phyloP scores from a whole-genome alignment of 2,329 filamentous ascomycete genomes.

The Ceratocystiopsis minuta region DNA sequence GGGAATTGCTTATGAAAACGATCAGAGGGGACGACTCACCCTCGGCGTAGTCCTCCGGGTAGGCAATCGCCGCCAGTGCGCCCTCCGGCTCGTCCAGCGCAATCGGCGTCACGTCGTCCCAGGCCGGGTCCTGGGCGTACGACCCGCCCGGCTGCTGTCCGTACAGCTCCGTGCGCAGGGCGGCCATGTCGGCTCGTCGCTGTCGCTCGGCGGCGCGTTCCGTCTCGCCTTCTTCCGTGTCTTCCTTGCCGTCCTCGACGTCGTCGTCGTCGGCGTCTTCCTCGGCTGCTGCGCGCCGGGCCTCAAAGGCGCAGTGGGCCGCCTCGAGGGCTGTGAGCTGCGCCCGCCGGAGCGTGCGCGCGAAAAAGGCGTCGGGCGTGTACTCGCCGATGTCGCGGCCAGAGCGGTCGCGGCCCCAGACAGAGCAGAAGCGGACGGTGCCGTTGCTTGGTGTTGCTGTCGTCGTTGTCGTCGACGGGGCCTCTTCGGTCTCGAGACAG shows the following conservation, averaged over 20 bases:
- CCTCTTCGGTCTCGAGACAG: neutral
- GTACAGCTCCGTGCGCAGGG: slow-evolving; percentile 32
- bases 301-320: slow-evolving; percentile 26
- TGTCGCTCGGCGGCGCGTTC: slow-evolving; percentile 23
- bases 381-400: slow-evolving; percentile 33
- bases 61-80: slow-evolving; percentile 83
- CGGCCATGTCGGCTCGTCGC: slow-evolving; percentile 32
- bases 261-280: slow-evolving; percentile 6
- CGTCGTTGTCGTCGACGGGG: neutral
- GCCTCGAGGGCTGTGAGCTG: slow-evolving; percentile 25
- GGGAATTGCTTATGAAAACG: neutral
- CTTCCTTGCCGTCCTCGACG: slow-evolving; percentile 23
- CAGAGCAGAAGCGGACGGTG: slow-evolving; percentile 9
- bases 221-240: no score
- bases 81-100: slow-evolving; percentile 67
- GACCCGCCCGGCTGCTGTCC: slow-evolving; percentile 26
- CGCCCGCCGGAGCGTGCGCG: slow-evolving; percentile 22
- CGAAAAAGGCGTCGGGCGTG: slow-evolving; percentile 25
- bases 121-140: slow-evolving; percentile 53
- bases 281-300: slow-evolving; percentile 12
- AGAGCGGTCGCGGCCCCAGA: slow-evolving; percentile 33
- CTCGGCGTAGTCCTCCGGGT: slow-evolving; percentile 76
- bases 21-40: slow-evolving; percentile 20
- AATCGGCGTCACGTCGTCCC: slow-evolving; percentile 73
- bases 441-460: neutral